Conservation (phyloP, 2,329 filamentous ascomycete species). For the Aspergillus ibericus region DNA sequence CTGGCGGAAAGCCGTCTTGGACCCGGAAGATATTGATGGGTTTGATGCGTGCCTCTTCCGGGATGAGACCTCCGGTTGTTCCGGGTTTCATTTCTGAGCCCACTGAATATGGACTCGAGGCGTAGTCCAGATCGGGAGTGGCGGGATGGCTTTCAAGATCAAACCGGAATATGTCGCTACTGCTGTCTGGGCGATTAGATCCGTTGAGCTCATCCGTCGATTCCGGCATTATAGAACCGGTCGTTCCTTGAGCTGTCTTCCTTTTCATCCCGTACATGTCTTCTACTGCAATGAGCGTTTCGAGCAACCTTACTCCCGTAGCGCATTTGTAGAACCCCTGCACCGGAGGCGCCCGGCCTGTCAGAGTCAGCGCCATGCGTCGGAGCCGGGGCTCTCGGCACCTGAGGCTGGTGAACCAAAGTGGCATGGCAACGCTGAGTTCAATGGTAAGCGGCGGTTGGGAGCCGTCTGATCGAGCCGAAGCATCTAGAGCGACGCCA, state of each 20-base stretch:
- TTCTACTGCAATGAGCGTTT: conserved; percentile 33
- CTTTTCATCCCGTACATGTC: conserved; percentile 22
- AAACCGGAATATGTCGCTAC: background rate
- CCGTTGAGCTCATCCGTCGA: background rate
- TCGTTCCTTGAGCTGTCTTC: background rate
- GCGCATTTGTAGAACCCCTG: conserved; percentile 30
- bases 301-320: conserved; percentile 9
- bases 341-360: conserved; percentile 24
- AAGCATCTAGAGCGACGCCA: conserved; percentile 21
- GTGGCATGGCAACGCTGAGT: conserved; percentile 27
- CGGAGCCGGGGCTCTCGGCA: conserved; percentile 35
- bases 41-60: conserved; percentile 26
- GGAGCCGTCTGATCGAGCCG: conserved; percentile 22
- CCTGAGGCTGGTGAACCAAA: conserved; percentile 33
- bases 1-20: conserved; percentile 9
- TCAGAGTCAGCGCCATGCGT: conserved; percentile 29
- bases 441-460: conserved; percentile 35
- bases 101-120: background rate
- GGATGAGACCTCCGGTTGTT: conserved; percentile 1
- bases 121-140: background rate
- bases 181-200: background rate
- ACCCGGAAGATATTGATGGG: conserved; percentile 24
- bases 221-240: too few species aligned
- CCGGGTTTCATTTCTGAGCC: background rate
- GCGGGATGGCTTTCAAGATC: background rate